Conservation (phyloP, 306 rosid species). For the Prunus salicina region DNA sequence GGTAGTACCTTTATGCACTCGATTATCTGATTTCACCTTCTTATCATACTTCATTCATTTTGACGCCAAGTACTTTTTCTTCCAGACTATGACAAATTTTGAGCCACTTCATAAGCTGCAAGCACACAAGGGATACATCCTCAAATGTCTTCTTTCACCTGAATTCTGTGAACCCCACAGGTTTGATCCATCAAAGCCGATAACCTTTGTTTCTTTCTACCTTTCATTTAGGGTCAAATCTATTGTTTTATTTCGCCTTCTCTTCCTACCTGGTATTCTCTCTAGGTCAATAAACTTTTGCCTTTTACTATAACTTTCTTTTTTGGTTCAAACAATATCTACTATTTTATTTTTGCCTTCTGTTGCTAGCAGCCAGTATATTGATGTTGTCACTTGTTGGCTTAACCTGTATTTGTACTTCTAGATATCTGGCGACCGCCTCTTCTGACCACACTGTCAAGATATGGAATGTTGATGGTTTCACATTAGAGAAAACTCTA, state of each 20-base stretch:
- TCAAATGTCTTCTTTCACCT: conserved; percentile 93
- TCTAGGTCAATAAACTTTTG: not conserved
- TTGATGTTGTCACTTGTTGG: conserved; percentile 5
- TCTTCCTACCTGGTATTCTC: not conserved
- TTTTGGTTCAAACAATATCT: not conserved
- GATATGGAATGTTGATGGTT: conserved; percentile 99
- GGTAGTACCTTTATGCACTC: conserved; percentile 45
- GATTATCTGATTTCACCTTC: not conserved
- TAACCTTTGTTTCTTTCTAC: not conserved
- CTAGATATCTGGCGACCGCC: conserved; percentile 93
- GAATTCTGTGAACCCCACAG: conserved; percentile 98
- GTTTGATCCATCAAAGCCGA: conserved; percentile 32
- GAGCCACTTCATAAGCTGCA: conserved; percentile 98
- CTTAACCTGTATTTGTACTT: conserved; percentile 14
- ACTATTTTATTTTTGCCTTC: not conserved
- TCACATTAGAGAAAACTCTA: conserved; percentile 90
- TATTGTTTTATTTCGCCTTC: not conserved
- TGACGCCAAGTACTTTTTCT: conserved; percentile 15
- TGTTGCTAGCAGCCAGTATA: not conserved
- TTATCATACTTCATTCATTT: conserved; percentile 22
- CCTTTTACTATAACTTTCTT: conserved; percentile 6
- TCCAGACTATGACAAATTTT: conserved; percentile 97
- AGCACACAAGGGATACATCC: conserved; percentile 95
- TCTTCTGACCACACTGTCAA: conserved; percentile 90
- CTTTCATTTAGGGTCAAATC: not conserved